phyloP scores from a whole-genome alignment of 2,329 filamentous ascomycete genomes.

The Sarocladiaceae sp. region DNA sequence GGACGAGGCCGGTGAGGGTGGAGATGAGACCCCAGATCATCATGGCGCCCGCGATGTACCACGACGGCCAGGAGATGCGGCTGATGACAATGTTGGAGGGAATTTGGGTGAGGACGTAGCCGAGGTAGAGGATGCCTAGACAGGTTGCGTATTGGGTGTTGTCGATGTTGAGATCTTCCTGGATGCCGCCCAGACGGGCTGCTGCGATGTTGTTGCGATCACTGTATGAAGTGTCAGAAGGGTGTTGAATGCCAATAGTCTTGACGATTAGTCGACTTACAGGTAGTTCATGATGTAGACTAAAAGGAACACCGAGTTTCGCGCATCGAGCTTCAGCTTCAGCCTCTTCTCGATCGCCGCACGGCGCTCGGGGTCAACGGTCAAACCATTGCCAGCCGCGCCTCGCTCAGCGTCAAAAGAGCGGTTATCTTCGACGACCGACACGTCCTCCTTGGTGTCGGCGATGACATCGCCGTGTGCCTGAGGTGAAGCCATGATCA shows the following conservation, averaged over 20 bases:
- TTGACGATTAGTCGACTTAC: not conserved
- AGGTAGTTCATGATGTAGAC: conserved; percentile 75
- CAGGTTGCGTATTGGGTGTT: conserved; percentile 61
- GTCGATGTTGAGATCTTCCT: conserved; percentile 49
- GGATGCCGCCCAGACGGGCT: conserved; percentile 60
- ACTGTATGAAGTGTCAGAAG: not conserved
- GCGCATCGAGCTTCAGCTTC: conserved; percentile 65
- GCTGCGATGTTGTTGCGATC: conserved; percentile 66
- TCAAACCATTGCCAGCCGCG: not conserved
- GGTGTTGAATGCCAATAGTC: too few relatives aligned
- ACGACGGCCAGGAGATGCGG: conserved; percentile 43
- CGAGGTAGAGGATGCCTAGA: conserved; percentile 61
- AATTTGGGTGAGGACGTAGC: conserved; percentile 62
- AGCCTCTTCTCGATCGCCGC: conserved; percentile 57
- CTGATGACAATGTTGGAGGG: conserved; percentile 57
- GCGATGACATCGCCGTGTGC: not conserved
- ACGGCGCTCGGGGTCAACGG: conserved; percentile 44
- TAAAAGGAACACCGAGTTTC: conserved; percentile 64
- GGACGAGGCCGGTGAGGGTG: conserved; percentile 48
- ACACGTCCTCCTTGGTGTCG: not conserved
- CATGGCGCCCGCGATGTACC: conserved; percentile 51
- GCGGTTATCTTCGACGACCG: not conserved
- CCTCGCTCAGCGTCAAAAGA: not conserved
- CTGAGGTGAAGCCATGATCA: not conserved
- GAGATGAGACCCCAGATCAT: conserved; percentile 58